A percentile compares a stretch with the other conserved stretches of the same genome.
Evolutionary conservation across 768 basidiomycete genomes (phyloP).

Genomic region (Suillus brevipes): DNA sequence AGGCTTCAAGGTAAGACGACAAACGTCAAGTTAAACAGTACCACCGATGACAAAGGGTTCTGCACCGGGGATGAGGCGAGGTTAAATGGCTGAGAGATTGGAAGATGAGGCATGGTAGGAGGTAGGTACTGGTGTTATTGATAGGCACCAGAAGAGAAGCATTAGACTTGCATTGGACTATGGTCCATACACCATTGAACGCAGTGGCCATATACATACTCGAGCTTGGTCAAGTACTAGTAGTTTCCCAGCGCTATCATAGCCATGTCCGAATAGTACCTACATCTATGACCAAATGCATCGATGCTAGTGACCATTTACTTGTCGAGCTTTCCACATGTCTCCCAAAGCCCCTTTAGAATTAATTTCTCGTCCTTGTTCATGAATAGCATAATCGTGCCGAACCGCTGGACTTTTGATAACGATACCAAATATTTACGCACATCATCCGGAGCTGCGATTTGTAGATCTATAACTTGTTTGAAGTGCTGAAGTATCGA

Average conservation of each 20-base stretch:
- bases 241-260: no score
- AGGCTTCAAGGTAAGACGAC: neutral
- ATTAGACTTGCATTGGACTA: no score
- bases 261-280: neutral
- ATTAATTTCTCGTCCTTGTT: constrained; percentile 52
- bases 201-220: neutral
- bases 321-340: constrained; percentile 26
- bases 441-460: constrained; percentile 22
- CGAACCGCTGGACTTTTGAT: constrained; percentile 57
- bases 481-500: constrained; percentile 56
- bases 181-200: no score
- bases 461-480: constrained; percentile 27
- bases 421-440: constrained; percentile 55
- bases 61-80: constrained; percentile 53
- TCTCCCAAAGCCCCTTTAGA: constrained; percentile 47
- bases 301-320: neutral
- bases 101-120: constrained; percentile 42
- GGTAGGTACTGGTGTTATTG: constrained; percentile 69
- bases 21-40: constrained; percentile 18
- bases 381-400: constrained; percentile 63
- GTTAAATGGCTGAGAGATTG: constrained; percentile 42
- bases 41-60: constrained; percentile 71
- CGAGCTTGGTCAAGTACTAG: neutral
- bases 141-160: constrained; percentile 63
- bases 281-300: neutral